Evolutionary conservation across 169 alveolate genomes (phyloP), one percentile per base, ranked within the genome.

Genomic region (Babesia divergens): DNA sequence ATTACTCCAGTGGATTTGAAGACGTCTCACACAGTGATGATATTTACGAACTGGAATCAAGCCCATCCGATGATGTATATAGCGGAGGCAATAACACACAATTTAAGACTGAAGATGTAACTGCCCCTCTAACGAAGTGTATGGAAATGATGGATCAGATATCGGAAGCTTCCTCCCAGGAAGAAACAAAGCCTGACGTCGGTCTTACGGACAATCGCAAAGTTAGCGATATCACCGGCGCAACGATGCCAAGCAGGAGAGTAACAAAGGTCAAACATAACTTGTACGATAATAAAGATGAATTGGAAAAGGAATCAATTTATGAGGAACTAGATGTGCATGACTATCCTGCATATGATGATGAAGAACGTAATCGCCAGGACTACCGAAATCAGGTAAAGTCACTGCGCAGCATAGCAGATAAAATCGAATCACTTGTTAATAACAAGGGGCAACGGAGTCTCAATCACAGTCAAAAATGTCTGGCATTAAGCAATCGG

Each of bases 371-470:
- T 40, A 16, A 40, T 11, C 20, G 47, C 11, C 20, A 40, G 20
- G 47, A 40, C 47, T 62, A 52, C 34, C 58, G 37, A 13, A 46
- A 7, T 13, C 51, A 46, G 47, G 72, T 37, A 0, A 5, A 3
- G 32, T 38, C 72, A 11, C 59, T 62, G 42, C 1, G 72, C 29
- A 43, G 22, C 4, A 62, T 62, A n/a, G 72, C 72, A 7, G 35
- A 44, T 16, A 44, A 46, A 26, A 44, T 62, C 26, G 72, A 62
- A 16, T 47, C 26, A 13, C n/a, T 62, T 7, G 40, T 35, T 38
- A 28, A n/a, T 1, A n/a, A 32, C 32, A 42, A 49, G 47, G 49
- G 20, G 1, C 49, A 47, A 26, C n/a, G 16, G n/a, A 37, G 35
- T 6, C 72, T 47, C 20, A 31, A 46, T 2, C 34, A n/a, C 8